Evolutionary conservation across 2,329 filamentous ascomycete genomes (phyloP), one percentile per base, ranked within the genome.

Genomic region (Gnomoniopsis sp.): DNA sequence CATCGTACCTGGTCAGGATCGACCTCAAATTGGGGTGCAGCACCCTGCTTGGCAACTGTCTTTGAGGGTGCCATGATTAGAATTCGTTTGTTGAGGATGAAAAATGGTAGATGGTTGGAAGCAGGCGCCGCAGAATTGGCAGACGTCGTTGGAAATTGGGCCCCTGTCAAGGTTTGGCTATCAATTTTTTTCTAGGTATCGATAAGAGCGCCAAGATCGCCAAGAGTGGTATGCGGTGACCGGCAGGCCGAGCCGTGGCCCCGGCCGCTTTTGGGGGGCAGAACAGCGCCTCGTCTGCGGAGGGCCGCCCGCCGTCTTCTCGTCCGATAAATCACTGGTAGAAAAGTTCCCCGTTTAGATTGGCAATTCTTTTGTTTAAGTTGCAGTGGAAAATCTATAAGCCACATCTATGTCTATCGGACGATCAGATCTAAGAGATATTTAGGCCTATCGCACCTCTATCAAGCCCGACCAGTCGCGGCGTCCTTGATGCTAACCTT

Each of bases 401-500:
- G n/a, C n/a, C 26, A 3, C 14, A 44, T 3, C 26, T 14, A 17
- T 44, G 19, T 54, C 41, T 54, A 54, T 23, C 17, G 4, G n/a
- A 41, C 26, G 17, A 22, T 21, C 10, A 38, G 15, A 38, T 21
- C 34, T 33, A 3, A 12, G 33, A 19, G 12, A 33, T 11, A 23
- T 19, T 26, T n/a, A 30, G 14, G 33, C 21, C 30, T 26, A 3
- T 22, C 36, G 22, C 11, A 10, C 61, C 59, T 52, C 62, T 36
- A 53, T 68, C 53, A 58, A 59, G 53, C 56, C 73, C 62, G 72
- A 48, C 79, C 78, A 53, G 73, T 75, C 36, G 90, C 90, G 23
- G 90, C 88, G 49, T 90, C 84, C 67, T 90, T 78, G 8, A 91
- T 85, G 22, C 81, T 87, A 17, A 82, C 83, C 71, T 88, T 87